Evolutionary conservation across 2,329 filamentous ascomycete species (phyloP).

Genomic region (Botryotinia calthae): DNA sequence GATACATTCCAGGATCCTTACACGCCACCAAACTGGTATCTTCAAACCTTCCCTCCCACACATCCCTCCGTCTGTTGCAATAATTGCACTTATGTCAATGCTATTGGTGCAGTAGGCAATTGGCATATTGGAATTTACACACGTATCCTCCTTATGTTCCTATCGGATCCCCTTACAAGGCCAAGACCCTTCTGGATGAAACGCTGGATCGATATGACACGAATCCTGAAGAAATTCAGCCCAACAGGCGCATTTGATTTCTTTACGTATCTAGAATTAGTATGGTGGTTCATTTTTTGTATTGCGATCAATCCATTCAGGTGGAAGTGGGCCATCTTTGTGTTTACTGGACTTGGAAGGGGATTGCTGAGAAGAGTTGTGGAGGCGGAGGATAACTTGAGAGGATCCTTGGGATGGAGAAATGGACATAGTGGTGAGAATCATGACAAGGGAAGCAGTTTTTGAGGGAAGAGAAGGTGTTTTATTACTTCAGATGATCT

Average conservation of each 20-base stretch:
- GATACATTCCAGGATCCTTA: conserved; percentile 74
- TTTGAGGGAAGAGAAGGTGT: neutral
- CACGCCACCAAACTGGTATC: conserved; percentile 79
- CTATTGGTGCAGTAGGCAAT: conserved; percentile 79
- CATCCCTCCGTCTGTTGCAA: conserved; percentile 74
- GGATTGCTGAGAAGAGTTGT: conserved; percentile 65
- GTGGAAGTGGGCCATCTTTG: conserved; percentile 87
- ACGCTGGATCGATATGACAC: conserved; percentile 83
- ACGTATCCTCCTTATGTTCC: conserved; percentile 80
- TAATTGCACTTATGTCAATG: conserved; percentile 75
- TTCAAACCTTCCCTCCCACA: conserved; percentile 77
- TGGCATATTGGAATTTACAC: conserved; percentile 92
- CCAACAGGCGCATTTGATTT: conserved; percentile 82
- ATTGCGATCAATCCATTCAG: conserved; percentile 79
- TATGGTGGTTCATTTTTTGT: conserved; percentile 84
- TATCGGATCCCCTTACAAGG: conserved; percentile 72
- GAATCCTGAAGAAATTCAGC: conserved; percentile 63
- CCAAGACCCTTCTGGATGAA: conserved; percentile 75
- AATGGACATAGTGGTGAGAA: neutral
- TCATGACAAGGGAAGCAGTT: conserved; percentile 9
- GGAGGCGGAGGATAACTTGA: conserved; percentile 51
- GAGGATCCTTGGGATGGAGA: conserved; percentile 1
- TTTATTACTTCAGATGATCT: neutral
- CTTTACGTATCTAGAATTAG: conserved; percentile 80
- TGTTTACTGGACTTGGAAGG: conserved; percentile 72